These are phyloP conservation scores for Pseudocercospora fuligena DNA, from an alignment of 2,329 filamentous ascomycete species.

Conservation along the genomic window DNA sequence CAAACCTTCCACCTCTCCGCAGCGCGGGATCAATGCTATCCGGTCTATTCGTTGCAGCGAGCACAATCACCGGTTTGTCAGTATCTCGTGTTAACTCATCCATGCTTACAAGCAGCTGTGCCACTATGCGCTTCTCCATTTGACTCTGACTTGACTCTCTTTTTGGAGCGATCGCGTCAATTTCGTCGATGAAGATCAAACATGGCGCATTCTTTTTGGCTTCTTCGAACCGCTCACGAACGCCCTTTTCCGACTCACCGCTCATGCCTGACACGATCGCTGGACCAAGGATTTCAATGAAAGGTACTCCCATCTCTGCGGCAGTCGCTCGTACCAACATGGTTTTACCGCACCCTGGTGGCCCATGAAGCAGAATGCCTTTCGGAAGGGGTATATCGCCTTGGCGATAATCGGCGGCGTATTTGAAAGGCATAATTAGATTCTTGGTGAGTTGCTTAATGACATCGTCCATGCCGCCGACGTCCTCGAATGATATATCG, in stretches of 20 bases:
- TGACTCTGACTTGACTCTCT: slow-evolving; percentile 81
- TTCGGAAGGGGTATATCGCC: slow-evolving; percentile 72
- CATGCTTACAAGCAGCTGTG: slow-evolving; percentile 85
- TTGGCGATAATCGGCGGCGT: slow-evolving; percentile 67
- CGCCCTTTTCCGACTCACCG: slow-evolving; percentile 85
- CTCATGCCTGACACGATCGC: slow-evolving; percentile 86
- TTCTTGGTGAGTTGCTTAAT: slow-evolving; percentile 71
- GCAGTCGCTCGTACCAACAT: slow-evolving; percentile 81
- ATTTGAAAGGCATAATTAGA: slow-evolving; percentile 73
- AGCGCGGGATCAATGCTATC: slow-evolving; percentile 83
- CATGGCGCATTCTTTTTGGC: slow-evolving; percentile 85
- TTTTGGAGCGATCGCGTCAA: slow-evolving; percentile 89
- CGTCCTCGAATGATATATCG: slow-evolving; percentile 69
- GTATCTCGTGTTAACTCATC: slow-evolving; percentile 72
- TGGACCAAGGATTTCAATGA: slow-evolving; percentile 80
- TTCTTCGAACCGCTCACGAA: slow-evolving; percentile 84
- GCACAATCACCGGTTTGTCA: slow-evolving; percentile 77
- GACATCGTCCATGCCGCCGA: slow-evolving; percentile 77
- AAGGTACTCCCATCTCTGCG: slow-evolving; percentile 74
- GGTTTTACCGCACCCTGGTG: slow-evolving; percentile 85
- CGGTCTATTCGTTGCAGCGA: slow-evolving; percentile 88
- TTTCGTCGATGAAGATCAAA: slow-evolving; percentile 88
- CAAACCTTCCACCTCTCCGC: slow-evolving; percentile 75
- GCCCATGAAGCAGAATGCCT: slow-evolving; percentile 79
- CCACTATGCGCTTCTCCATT: slow-evolving; percentile 86